A percentile compares a stretch with the other conserved stretches of the same genome.
Evolutionary conservation across 441 rosid genomes (phyloP).

Genomic region (Aleurites moluccanus): DNA sequence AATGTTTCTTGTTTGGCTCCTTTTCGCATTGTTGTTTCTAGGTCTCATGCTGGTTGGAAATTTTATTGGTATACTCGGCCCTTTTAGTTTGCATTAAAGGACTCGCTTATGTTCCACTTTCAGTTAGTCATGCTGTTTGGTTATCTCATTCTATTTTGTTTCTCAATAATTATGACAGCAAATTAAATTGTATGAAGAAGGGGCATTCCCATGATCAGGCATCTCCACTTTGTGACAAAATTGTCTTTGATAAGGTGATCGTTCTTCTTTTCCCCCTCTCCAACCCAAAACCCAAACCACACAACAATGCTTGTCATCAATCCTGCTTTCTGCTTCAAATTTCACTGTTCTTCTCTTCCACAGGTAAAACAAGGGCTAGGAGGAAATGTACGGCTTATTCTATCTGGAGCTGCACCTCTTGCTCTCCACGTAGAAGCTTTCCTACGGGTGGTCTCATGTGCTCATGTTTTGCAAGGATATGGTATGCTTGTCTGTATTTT

Average conservation of each 20-base stretch:
- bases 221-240: constrained; percentile 79
- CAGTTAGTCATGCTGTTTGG: constrained; percentile 4
- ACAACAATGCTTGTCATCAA: neutral
- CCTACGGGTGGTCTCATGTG: constrained; percentile 91
- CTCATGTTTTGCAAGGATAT: constrained; percentile 97
- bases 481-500: constrained; percentile 41
- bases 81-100: neutral
- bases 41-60: neutral
- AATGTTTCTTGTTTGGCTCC: neutral
- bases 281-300: neutral
- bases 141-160: neutral
- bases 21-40: constrained; percentile 2
- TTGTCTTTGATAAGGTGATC: constrained; percentile 83
- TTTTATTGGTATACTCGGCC: neutral
- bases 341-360: constrained; percentile 19
- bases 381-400: constrained; percentile 77
- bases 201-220: constrained; percentile 65
- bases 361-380: constrained; percentile 94
- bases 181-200: constrained; percentile 60
- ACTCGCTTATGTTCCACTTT: neutral
- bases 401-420: constrained; percentile 96
- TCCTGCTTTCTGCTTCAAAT: constrained; percentile 8
- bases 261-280: neutral
- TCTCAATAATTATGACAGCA: constrained; percentile 45
- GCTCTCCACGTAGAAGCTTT: constrained; percentile 79